phyloP scores from a whole-genome alignment of 352 stramenopile genomes.

The Poterioochromonas sp. region DNA sequence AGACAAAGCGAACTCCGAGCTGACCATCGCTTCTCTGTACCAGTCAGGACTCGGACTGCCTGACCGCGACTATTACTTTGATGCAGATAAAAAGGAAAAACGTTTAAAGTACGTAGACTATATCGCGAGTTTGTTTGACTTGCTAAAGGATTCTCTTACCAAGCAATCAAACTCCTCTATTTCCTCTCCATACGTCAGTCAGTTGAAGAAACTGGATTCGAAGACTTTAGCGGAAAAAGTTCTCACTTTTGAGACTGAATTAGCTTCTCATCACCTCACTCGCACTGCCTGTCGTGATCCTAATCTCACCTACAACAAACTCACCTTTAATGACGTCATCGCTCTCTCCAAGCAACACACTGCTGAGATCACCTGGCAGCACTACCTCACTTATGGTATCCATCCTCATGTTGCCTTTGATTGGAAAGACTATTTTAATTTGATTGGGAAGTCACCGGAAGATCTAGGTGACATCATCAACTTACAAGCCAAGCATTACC shows the following conservation, averaged over 20 bases:
- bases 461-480: slow-evolving; percentile 40
- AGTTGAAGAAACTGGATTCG: slow-evolving; percentile 37
- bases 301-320: slow-evolving; percentile 73
- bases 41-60: slow-evolving; percentile 73
- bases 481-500: neutral
- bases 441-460: slow-evolving; percentile 44
- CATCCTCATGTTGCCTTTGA: slow-evolving; percentile 15
- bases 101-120: slow-evolving; percentile 60
- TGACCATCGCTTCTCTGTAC: slow-evolving; percentile 64
- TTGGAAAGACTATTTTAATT: slow-evolving; percentile 39
- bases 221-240: slow-evolving; percentile 54
- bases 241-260: slow-evolving; percentile 64
- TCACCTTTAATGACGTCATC: slow-evolving; percentile 57
- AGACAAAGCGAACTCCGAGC: slow-evolving; percentile 68
- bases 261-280: slow-evolving; percentile 69
- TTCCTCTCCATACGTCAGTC: no score
- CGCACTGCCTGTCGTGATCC: slow-evolving; percentile 77
- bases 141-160: slow-evolving; percentile 61
- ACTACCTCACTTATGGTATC: neutral
- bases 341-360: slow-evolving; percentile 33
- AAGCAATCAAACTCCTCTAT: no score
- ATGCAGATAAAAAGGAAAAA: slow-evolving; percentile 66
- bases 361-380: slow-evolving; percentile 2
- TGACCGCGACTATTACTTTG: slow-evolving; percentile 79
- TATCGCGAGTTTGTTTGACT: slow-evolving; percentile 60